Evolutionary conservation across 345 rosid species (phyloP), one percentile per base, ranked within the genome.

Genomic region (Lepidium aucheri): DNA sequence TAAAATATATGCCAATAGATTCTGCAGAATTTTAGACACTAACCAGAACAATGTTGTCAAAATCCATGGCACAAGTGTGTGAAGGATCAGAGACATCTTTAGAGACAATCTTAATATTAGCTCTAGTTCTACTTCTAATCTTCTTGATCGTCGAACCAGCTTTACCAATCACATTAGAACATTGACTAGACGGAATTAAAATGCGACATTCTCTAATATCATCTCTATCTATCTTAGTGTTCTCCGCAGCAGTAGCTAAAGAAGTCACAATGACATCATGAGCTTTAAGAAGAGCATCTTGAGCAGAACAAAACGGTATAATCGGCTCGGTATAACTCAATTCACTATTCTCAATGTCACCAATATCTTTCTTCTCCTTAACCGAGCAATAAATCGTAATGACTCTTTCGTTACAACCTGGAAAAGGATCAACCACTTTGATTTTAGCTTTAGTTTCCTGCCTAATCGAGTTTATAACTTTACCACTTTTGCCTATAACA

Each of bases 401-500:
- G 47, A 92, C 91, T 82, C 98, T 83, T 56, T 87, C 81, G 73
- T 76, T 85, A 4, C 96, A 81, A 53, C 89, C 88, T 0, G 89
- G 86, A 51, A 85, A 88, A 0, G 96, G 96, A 69, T 94, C 97
- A 35, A 94, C 96, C 28, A 91, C 96, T 83, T 86, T 94, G 53
- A 91, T 89, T 65, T 84, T 85, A 0, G 99, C 96, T 79, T 87
- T 86, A 0, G 97, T 85, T 34, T 90, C 99, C 66, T 88, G 95
- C 79, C 99, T 84, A 35, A 94, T 84, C 5, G 83, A 70, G 38
- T 90, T 90, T 40, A 94, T 94, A 22, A 90, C 88, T 76, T 88
- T 94, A 13, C 99, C 99, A 52, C 80, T 79, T 74, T 94, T 94
- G 24, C 99, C 99, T 43, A 94, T 94, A 33, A 94, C 99, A 77